These are phyloP conservation scores for Boletus eberwhitei DNA, from an alignment of 768 basidiomycete species.

Conservation along the genomic window DNA sequence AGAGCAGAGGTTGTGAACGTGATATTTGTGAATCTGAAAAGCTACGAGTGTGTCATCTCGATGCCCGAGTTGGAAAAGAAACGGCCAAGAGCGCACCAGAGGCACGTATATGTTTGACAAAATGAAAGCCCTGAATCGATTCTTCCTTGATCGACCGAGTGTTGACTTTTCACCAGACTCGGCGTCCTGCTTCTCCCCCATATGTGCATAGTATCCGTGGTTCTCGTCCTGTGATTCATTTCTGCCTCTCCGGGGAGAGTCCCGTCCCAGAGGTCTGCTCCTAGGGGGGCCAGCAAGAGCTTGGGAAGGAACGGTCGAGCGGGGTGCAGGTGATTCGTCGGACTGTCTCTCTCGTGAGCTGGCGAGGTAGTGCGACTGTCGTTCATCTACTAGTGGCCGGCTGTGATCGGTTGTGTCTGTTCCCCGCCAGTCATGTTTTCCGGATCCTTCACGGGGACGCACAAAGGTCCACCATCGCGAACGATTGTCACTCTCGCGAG, in stretches of 20 bases:
- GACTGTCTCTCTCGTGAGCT: conserved; percentile 17
- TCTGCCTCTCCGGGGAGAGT: conserved; percentile 51
- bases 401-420: not conserved
- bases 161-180: conserved; percentile 31
- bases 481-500: conserved; percentile 30
- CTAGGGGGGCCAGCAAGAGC: conserved; percentile 52
- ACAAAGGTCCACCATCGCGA: conserved; percentile 79
- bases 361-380: conserved; percentile 11
- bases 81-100: conserved; percentile 46
- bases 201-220: conserved; percentile 16
- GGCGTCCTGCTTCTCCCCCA: conserved; percentile 19
- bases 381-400: conserved; percentile 13
- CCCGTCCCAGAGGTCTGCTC: conserved; percentile 60
- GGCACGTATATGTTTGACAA: conserved; percentile 76
- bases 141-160: conserved; percentile 36
- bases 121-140: conserved; percentile 61
- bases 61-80: not conserved
- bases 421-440: conserved; percentile 4
- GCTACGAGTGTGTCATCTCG: conserved; percentile 38
- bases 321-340: conserved; percentile 21
- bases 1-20: conserved; percentile 77
- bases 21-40: conserved; percentile 84
- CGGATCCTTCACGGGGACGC: conserved; percentile 43
- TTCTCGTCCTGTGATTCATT: conserved; percentile 5
- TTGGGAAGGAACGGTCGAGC: conserved; percentile 25